Conservation (phyloP, 2,329 filamentous ascomycete genomes). For the Clarireedia paspali region DNA sequence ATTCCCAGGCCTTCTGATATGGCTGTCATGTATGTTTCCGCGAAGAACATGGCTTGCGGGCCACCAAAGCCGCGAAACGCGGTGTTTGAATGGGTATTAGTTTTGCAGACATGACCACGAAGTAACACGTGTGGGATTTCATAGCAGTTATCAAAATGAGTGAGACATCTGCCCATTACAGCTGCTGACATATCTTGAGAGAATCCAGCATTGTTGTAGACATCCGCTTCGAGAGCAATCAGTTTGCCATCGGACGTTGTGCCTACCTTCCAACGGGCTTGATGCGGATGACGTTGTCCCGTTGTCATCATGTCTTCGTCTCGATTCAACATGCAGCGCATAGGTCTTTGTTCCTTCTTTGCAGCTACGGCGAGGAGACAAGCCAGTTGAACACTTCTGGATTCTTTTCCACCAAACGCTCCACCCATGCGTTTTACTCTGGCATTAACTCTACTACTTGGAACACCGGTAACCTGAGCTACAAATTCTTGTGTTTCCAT, state of each 20-base stretch:
- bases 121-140: constrained; percentile 77
- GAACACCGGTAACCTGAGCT: constrained; percentile 72
- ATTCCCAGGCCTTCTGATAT: constrained; percentile 80
- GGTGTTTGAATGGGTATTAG: constrained; percentile 76
- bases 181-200: constrained; percentile 53
- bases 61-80: constrained; percentile 94
- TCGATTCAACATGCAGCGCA: constrained; percentile 89
- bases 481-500: constrained; percentile 87
- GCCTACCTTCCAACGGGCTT: constrained; percentile 82
- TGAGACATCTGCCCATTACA: constrained; percentile 76
- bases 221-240: constrained; percentile 76
- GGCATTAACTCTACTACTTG: constrained; percentile 80
- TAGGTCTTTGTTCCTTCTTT: constrained; percentile 71
- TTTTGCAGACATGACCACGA: constrained; percentile 79
- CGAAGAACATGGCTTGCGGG: constrained; percentile 90
- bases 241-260: constrained; percentile 86
- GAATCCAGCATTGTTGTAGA: constrained; percentile 89
- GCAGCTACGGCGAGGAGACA: constrained; percentile 78
- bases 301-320: constrained; percentile 91
- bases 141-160: constrained; percentile 82
- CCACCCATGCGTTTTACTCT: constrained; percentile 90
- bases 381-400: constrained; percentile 73
- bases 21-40: constrained; percentile 81
- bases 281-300: constrained; percentile 86
- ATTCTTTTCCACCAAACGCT: constrained; percentile 92